phyloP scores from a whole-genome alignment of 177 flowering plant genomes.

The Vitis hybrid region DNA sequence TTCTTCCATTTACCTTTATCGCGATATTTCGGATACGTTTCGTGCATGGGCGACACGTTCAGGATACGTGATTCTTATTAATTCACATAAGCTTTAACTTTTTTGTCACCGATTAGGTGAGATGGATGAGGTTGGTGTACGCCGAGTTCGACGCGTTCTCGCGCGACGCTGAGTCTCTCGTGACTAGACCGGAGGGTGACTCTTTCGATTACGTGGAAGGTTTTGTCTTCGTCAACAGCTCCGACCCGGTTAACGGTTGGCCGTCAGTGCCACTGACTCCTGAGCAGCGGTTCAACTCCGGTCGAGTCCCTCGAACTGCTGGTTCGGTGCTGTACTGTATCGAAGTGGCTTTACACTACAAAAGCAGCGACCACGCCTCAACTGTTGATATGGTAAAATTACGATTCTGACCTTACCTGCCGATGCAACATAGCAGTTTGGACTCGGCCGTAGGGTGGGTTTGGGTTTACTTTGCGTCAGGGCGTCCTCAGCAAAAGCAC shows the following conservation, averaged over 20 bases:
- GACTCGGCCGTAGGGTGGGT: no score
- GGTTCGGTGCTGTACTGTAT: conserved; percentile 83
- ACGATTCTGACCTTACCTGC: not conserved
- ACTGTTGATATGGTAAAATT: conserved; percentile 40
- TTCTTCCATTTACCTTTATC: not conserved
- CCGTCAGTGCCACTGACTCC: conserved; percentile 55
- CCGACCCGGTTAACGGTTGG: conserved; percentile 78
- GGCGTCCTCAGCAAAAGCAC: no score
- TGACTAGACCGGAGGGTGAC: conserved; percentile 39
- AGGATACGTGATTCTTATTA: conserved; percentile 10
- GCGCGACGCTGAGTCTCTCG: conserved; percentile 70
- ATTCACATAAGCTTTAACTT: not conserved
- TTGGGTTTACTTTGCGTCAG: no score
- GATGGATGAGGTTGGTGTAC: conserved; percentile 86
- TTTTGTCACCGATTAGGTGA: conserved; percentile 48
- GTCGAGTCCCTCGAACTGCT: conserved; percentile 35
- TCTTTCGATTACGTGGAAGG: conserved; percentile 90
- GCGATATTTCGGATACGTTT: not conserved
- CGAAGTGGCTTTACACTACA: conserved; percentile 68
- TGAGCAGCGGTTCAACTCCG: conserved; percentile 43
- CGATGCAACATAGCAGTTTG: no score
- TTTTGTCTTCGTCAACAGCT: conserved; percentile 69
- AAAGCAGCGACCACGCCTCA: conserved; percentile 24
- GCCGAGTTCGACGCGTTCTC: conserved; percentile 63
- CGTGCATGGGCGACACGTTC: conserved; percentile 16